Base-by-base conservation (phyloP, 371 early-diverging fungal species). In the Circinella minor region DNA sequence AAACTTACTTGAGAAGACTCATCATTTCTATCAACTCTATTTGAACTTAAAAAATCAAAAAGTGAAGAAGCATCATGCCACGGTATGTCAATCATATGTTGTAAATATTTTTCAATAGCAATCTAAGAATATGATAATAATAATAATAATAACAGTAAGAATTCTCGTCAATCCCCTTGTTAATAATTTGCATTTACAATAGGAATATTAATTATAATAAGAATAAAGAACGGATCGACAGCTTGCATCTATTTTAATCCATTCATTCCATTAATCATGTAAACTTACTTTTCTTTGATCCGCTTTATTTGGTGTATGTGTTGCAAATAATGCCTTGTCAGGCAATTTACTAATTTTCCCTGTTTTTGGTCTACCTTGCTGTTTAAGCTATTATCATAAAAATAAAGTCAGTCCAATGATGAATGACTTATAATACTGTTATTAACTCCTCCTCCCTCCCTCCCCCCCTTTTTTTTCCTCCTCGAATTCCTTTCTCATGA, bases 251-350 rank as follows among this genome's bases (percentile, higher is more conserved):
- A 27, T 27, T 27, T 27, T 27, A 27, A 27, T 27, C 27, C 27
- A 27, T 27, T 27, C 27, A 27, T 27, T 27, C 2, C 27, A 27
- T 27, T 27, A 27, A 43, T 43, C 11, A 43, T 43, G 43, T 9
- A 43, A 9, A 51, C 4, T 37, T 38, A 61, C 65, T 39, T 68
- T 90, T 70, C 89, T 81, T 71, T 87, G 80, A 74, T 90, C 89
- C 60, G 78, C 82, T 74, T 90, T 90, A 64, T 81, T 80, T 18
- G 92, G 91, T 34, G 91, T 86, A 79, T 88, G 85, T n/a, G 86
- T 87, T n/a, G 79, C 81, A 74, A 94, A 93, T 0, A 93, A 81
- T 46, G 84, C 81, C 79, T 92, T 94, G 34, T 93, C 92, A 4
- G 95, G 95, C 0, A 91, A 77, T 68, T 89, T 89, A 57, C 89